These are phyloP conservation scores for Setaria italica DNA, from an alignment of 202 grass and related monocot species.

Conservation along the genomic window DNA sequence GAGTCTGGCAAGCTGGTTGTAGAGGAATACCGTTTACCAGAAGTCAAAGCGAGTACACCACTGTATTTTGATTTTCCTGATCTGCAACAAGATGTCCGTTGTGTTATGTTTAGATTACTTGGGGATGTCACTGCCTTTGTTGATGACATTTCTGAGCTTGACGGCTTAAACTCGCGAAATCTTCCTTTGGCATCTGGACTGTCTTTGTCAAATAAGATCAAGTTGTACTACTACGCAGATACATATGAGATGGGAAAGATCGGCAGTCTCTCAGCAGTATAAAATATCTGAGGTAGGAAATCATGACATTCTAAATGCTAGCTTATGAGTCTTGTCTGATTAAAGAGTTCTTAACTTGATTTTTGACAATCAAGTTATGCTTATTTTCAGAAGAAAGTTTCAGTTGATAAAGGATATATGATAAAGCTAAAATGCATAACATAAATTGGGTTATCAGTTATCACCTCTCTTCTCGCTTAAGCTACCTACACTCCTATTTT, in stretches of 20 bases:
- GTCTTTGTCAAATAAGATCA: constrained; percentile 89
- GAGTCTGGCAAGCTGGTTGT: constrained; percentile 76
- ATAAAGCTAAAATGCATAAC: not conserved
- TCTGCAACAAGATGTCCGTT: constrained; percentile 57
- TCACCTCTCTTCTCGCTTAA: not conserved
- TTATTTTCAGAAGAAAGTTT: constrained; percentile 16
- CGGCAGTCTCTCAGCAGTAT: constrained; percentile 70
- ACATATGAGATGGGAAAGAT: constrained; percentile 93
- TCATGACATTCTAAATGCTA: constrained; percentile 19
- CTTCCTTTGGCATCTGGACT: constrained; percentile 81
- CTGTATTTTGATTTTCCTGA: constrained; percentile 93
- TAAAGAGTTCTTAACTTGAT: constrained; percentile 3
- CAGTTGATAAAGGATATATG: constrained; percentile 18
- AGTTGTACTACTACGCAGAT: constrained; percentile 91
- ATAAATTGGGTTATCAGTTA: not conserved
- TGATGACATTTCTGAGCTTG: constrained; percentile 87
- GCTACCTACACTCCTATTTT: not conserved
- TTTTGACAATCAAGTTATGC: constrained; percentile 5
- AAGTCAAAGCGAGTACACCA: constrained; percentile 69
- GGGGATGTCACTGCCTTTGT: constrained; percentile 85
- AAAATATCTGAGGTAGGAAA: constrained; percentile 34
- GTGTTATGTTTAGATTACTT: constrained; percentile 81
- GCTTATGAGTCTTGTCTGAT: not conserved
- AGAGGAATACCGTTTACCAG: constrained; percentile 85
- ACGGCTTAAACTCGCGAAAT: constrained; percentile 70